Evolutionary conservation across 495 filamentous ascomycete species (phyloP).

Genomic region (Penicillium egyptiacum): DNA sequence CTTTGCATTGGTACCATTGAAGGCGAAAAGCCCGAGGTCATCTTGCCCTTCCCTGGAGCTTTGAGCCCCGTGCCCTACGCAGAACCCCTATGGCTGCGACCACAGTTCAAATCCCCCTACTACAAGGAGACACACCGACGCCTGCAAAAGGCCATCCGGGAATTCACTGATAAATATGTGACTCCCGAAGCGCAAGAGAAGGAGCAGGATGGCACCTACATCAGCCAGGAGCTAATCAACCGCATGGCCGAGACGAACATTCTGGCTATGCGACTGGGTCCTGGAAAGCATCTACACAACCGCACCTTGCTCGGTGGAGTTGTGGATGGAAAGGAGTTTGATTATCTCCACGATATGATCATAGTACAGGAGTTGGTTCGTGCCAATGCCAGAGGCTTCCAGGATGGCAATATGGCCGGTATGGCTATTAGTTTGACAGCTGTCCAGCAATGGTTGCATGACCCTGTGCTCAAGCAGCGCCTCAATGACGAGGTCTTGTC

Average conservation of each 20-base stretch:
- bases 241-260: constrained; percentile 72
- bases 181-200: constrained; percentile 75
- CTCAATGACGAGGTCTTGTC: constrained; percentile 71
- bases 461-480: constrained; percentile 62
- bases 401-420: constrained; percentile 66
- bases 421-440: constrained; percentile 84
- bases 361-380: constrained; percentile 71
- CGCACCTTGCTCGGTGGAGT: constrained; percentile 66
- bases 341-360: constrained; percentile 85
- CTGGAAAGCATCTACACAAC: constrained; percentile 78
- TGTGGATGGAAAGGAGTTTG: constrained; percentile 76
- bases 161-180: constrained; percentile 71
- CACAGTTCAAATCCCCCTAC: constrained; percentile 78
- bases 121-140: constrained; percentile 74
- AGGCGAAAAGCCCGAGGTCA: constrained; percentile 72
- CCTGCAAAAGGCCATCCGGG: constrained; percentile 68
- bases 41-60: constrained; percentile 68
- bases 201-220: constrained; percentile 71
- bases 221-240: constrained; percentile 76
- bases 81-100: constrained; percentile 77
- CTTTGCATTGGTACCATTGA: constrained; percentile 75
- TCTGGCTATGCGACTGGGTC: constrained; percentile 79
- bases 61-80: constrained; percentile 76
- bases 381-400: constrained; percentile 65
- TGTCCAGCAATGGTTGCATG: constrained; percentile 73